Evolutionary conservation across 83 land plant species (phyloP), one percentile per base, ranked within the genome.

Genomic region (Larix sibirica): DNA sequence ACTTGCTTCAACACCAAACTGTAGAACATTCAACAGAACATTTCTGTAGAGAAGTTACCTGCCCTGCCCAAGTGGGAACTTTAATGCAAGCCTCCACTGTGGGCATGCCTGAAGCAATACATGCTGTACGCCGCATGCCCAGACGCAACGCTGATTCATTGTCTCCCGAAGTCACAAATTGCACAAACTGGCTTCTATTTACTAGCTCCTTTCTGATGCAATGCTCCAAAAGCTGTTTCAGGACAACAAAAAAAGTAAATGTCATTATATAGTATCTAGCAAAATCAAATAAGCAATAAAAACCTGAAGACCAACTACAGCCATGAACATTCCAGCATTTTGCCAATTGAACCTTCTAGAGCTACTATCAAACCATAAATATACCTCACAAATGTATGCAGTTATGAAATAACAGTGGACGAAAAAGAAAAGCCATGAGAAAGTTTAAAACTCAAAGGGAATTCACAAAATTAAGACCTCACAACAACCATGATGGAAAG

Each of bases 61-160:
- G 99, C 14, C 87, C 95, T 68, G 95, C 99, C 99, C 99, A 98
- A 81, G 92, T 66, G 20, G 99, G 90, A 81, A 92, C 88, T 79
- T 91, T 96, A 80, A 95, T 80, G 78, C 87, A 83, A 82, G 95
- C 92, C 92, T 98, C 99, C 82, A 95, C 90, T 18, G 93, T 92
- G 62, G 89, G 60, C 74, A 95, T 94, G 26, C 99, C 99, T 83
- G 96, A 93, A 42, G 99, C 99, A 75, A 98, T 81, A 79, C 98
- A 90, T 70, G 88, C 81, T 54, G 98, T 96, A 54, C 79, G 92
- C 16, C 97, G 85, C 79, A 96, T 90, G 50, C 92, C 96, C 68
- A 84, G 83, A 9, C 83, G 74, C 62, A 86, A 66, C 24, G 60
- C 21, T 81, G 88, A 83, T 68, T 71, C 85, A 17, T 85, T 86